These are phyloP conservation scores for Bombardia bombarda DNA, from an alignment of 495 filamentous ascomycete genomes.

Conservation along the genomic window DNA sequence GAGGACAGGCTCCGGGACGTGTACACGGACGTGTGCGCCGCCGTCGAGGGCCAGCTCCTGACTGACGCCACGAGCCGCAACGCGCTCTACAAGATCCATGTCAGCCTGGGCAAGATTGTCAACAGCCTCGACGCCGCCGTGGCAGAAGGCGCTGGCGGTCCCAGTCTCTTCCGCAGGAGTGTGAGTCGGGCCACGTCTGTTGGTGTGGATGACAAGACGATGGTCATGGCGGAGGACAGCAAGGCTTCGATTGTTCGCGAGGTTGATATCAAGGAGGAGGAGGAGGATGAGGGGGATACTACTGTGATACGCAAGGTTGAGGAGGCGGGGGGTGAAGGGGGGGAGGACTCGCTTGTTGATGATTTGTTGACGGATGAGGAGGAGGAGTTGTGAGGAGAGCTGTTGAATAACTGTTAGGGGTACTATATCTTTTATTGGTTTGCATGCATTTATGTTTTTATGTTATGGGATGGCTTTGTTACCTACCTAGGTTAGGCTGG, in stretches of 20 bases:
- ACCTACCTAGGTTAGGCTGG: too few relatives aligned
- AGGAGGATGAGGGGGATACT: background rate
- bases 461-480: too few relatives aligned
- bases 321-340: slow-evolving; percentile 10
- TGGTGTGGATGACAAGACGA: slow-evolving; percentile 15
- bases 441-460: background rate
- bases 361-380: slow-evolving; percentile 42
- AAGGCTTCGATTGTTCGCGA: slow-evolving; percentile 3
- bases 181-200: slow-evolving; percentile 26
- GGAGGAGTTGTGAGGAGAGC: too few relatives aligned
- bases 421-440: background rate
- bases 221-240: slow-evolving; percentile 10
- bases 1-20: slow-evolving; percentile 39
- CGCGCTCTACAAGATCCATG: slow-evolving; percentile 71
- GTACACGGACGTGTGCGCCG: slow-evolving; percentile 51
- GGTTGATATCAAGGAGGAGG: slow-evolving; percentile 4
- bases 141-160: slow-evolving; percentile 8
- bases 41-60: slow-evolving; percentile 63
- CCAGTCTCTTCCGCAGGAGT: slow-evolving; percentile 22
- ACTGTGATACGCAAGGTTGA: slow-evolving; percentile 4
- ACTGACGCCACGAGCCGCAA: slow-evolving; percentile 65
- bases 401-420: too few relatives aligned
- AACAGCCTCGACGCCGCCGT: slow-evolving; percentile 40
- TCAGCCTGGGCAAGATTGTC: slow-evolving; percentile 53
- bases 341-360: slow-evolving; percentile 26